Conservation (phyloP, 768 basidiomycete species). For the Chalciporus pseudorubinellus region DNA sequence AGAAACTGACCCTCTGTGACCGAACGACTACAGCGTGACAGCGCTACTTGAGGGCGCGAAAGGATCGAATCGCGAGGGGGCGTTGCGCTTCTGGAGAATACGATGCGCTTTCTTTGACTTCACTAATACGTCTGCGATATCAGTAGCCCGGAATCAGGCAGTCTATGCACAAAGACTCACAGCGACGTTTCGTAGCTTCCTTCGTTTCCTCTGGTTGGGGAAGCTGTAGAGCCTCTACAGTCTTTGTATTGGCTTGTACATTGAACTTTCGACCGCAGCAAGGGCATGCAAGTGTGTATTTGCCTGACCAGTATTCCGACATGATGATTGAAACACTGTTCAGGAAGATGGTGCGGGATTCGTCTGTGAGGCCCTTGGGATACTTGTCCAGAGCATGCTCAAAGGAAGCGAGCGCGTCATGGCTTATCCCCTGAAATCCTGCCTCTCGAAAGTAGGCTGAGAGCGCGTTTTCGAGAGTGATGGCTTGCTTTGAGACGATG, state of each 20-base stretch:
- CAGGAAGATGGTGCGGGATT: slow-evolving; percentile 3
- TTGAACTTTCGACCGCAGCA: not conserved
- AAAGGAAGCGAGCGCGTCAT: slow-evolving; percentile 12
- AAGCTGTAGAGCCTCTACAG: not conserved
- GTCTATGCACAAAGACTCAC: slow-evolving; percentile 4
- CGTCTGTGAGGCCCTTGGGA: slow-evolving; percentile 1
- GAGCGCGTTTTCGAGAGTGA: slow-evolving; percentile 10
- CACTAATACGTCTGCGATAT: slow-evolving; percentile 1
- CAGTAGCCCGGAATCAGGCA: not conserved
- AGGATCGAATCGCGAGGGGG: slow-evolving; percentile 1
- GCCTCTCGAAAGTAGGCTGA: slow-evolving; percentile 9
- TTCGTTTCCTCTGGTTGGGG: not conserved
- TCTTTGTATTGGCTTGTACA: not conserved
- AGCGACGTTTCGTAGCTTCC: slow-evolving; percentile 1
- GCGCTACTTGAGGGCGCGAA: slow-evolving; percentile 13
- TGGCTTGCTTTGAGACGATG: slow-evolving; percentile 3
- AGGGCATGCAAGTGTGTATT: slow-evolving; percentile 1
- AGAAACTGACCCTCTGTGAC: not conserved
- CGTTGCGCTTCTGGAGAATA: not conserved
- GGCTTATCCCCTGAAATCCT: slow-evolving; percentile 7
- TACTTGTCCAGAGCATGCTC: slow-evolving; percentile 19
- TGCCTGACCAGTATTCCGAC: slow-evolving; percentile 7
- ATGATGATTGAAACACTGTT: slow-evolving; percentile 1
- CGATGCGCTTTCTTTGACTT: slow-evolving; percentile 7
- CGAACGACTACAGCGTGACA: slow-evolving; percentile 1